Evolutionary conservation across 768 basidiomycete genomes (phyloP).

Genomic region (Kwoniella heveanensis): DNA sequence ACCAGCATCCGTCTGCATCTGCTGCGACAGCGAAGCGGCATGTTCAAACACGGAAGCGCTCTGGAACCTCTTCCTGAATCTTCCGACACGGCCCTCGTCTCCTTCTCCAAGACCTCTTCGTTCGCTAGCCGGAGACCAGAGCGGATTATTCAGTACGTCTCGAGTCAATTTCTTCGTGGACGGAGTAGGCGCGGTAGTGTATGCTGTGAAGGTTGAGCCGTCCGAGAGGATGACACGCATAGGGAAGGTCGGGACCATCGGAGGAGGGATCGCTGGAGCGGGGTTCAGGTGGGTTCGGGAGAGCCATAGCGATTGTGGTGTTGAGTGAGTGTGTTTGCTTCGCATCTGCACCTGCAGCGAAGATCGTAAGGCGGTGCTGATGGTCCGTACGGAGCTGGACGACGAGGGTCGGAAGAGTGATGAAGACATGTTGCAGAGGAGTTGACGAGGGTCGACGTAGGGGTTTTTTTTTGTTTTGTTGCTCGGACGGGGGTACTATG

Average conservation of each 20-base stretch:
- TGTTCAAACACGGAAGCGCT: slow-evolving; percentile 42
- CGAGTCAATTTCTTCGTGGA: slow-evolving; percentile 71
- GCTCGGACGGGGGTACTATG: too few relatives aligned
- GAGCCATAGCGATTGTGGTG: slow-evolving; percentile 62
- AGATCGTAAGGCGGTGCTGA: background rate
- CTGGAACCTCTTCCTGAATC: slow-evolving; percentile 75
- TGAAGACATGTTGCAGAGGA: slow-evolving; percentile 19
- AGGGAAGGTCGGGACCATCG: slow-evolving; percentile 80
- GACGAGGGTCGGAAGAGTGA: slow-evolving; percentile 15
- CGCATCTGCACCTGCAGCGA: slow-evolving; percentile 7
- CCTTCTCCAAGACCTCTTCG: slow-evolving; percentile 65
- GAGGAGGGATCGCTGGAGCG: slow-evolving; percentile 70
- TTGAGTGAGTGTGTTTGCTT: slow-evolving; percentile 18
- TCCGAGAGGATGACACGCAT: slow-evolving; percentile 83
- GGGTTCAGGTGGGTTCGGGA: slow-evolving; percentile 68
- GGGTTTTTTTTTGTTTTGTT: too few relatives aligned
- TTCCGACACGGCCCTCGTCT: slow-evolving; percentile 73
- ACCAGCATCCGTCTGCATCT: background rate
- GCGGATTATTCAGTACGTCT: slow-evolving; percentile 83
- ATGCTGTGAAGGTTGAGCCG: slow-evolving; percentile 82
- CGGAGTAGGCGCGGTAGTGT: slow-evolving; percentile 83
- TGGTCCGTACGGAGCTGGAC: background rate
- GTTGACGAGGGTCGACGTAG: too few relatives aligned
- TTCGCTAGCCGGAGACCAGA: slow-evolving; percentile 71
- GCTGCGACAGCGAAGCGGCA: background rate